Evolutionary conservation across 1,284 basidiomycete genomes (phyloP).

Genomic region (Cryptococcus jaspeensis): DNA sequence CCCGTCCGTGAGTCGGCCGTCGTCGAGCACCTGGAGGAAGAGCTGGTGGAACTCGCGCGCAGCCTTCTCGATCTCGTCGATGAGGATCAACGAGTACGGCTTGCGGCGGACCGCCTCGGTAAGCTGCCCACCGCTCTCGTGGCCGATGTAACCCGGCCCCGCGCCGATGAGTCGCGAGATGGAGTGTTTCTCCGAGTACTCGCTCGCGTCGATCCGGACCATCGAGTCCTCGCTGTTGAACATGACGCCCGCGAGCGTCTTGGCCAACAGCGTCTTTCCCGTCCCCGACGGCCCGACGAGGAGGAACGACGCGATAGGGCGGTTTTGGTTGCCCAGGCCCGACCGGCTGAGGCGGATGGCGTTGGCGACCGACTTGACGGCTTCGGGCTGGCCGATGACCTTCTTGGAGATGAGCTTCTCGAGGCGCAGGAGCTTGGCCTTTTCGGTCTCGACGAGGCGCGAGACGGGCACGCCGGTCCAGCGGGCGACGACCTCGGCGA

Average conservation of each 20-base stretch:
- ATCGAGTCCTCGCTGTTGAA: slow-evolving; percentile 59
- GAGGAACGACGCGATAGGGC: slow-evolving; percentile 58
- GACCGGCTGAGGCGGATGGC: slow-evolving; percentile 59
- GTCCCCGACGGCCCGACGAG: slow-evolving; percentile 56
- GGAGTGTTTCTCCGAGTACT: slow-evolving; percentile 57
- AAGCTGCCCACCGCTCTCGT: slow-evolving; percentile 58
- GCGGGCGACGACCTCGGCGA: slow-evolving; percentile 58
- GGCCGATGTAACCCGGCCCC: slow-evolving; percentile 60
- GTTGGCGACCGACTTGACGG: slow-evolving; percentile 59
- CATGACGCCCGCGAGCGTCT: slow-evolving; percentile 56
- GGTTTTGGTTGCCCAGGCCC: slow-evolving; percentile 58
- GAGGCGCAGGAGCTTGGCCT: slow-evolving; percentile 55
- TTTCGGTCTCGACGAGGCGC: slow-evolving; percentile 49
- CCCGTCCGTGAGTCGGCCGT: slow-evolving; percentile 56
- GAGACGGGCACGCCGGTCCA: slow-evolving; percentile 54
- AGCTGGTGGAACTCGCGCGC: slow-evolving; percentile 58
- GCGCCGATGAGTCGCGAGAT: slow-evolving; percentile 58
- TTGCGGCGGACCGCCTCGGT: slow-evolving; percentile 55
- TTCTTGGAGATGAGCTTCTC: slow-evolving; percentile 54
- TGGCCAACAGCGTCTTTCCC: slow-evolving; percentile 59
- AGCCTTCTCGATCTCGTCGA: slow-evolving; percentile 58
- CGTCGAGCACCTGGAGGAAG: slow-evolving; percentile 62
- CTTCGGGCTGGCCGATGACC: slow-evolving; percentile 60
- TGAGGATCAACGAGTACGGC: slow-evolving; percentile 54
- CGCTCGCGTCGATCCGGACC: slow-evolving; percentile 59